A percentile compares a stretch with the other conserved stretches of the same genome.
Conservation (phyloP, 2,329 filamentous ascomycete genomes). For the Hymenoscyphus fructigenus region DNA sequence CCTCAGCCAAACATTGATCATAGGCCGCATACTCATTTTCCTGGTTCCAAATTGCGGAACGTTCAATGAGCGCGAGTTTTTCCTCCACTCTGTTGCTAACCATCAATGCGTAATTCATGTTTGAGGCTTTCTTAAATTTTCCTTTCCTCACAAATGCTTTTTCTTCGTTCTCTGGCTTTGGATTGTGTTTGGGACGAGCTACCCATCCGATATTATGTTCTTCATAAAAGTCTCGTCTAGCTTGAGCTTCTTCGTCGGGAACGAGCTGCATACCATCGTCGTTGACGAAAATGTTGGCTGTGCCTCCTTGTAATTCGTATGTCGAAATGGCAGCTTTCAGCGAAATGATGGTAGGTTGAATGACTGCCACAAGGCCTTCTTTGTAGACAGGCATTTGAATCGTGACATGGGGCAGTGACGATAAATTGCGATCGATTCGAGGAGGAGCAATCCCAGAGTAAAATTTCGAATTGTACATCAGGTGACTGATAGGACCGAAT, state of each 20-base stretch:
- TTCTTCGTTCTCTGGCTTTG: slow-evolving; percentile 49
- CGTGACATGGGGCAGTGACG: slow-evolving; percentile 48
- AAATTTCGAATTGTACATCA: slow-evolving; percentile 46
- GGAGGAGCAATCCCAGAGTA: slow-evolving; percentile 37
- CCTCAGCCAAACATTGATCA: slow-evolving; percentile 47
- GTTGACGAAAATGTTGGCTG: slow-evolving; percentile 67
- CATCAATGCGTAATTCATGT: slow-evolving; percentile 65
- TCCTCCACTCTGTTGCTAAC: slow-evolving; percentile 35
- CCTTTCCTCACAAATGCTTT: slow-evolving; percentile 53
- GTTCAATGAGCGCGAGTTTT: slow-evolving; percentile 42
- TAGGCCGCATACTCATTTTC: slow-evolving; percentile 47
- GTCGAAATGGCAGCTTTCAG: slow-evolving; percentile 58
- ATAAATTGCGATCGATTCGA: slow-evolving; percentile 39
- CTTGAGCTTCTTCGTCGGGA: slow-evolving; percentile 46
- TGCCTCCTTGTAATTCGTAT: slow-evolving; percentile 62
- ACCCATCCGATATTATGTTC: slow-evolving; percentile 59
- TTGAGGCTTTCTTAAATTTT: slow-evolving; percentile 61
- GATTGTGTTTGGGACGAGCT: slow-evolving; percentile 51
- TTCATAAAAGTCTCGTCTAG: slow-evolving; percentile 54
- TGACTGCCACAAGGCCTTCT: slow-evolving; percentile 48
- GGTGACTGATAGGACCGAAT: slow-evolving; percentile 49
- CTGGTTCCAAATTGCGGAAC: slow-evolving; percentile 17
- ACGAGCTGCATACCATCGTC: slow-evolving; percentile 68
- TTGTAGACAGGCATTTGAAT: slow-evolving; percentile 53
- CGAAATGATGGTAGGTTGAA: slow-evolving; percentile 55